These are phyloP conservation scores for Incumbomyces delicatus DNA, from an alignment of 2,329 filamentous ascomycete species.

Conservation along the genomic window DNA sequence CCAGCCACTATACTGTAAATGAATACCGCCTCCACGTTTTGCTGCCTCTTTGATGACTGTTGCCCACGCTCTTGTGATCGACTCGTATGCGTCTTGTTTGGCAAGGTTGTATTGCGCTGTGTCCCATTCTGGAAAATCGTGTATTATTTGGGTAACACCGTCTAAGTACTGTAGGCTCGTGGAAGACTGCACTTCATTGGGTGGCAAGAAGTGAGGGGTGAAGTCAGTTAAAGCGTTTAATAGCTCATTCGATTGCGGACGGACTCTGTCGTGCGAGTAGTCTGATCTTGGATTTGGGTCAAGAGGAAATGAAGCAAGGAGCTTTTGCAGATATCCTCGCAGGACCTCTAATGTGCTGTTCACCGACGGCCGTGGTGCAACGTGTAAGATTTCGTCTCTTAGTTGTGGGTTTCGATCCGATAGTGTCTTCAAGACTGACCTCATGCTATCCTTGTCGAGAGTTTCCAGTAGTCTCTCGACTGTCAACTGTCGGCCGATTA, in stretches of 20 bases:
- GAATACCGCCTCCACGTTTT: constrained; percentile 83
- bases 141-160: constrained; percentile 79
- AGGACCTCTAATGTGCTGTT: constrained; percentile 71
- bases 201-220: constrained; percentile 89
- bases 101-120: constrained; percentile 79
- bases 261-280: constrained; percentile 90
- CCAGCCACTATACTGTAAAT: constrained; percentile 83
- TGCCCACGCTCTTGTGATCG: constrained; percentile 88
- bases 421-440: constrained; percentile 77
- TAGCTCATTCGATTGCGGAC: constrained; percentile 66
- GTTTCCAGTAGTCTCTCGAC: constrained; percentile 83
- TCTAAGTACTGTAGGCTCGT: constrained; percentile 81
- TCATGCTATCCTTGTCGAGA: constrained; percentile 72
- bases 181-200: constrained; percentile 74
- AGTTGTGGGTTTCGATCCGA: constrained; percentile 84
- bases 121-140: constrained; percentile 84
- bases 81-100: constrained; percentile 92
- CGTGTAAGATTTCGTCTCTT: constrained; percentile 69
- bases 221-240: constrained; percentile 88
- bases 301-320: constrained; percentile 73
- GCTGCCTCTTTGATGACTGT: constrained; percentile 82
- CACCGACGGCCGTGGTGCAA: constrained; percentile 80
- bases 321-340: constrained; percentile 65
- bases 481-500: constrained; percentile 56
- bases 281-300: constrained; percentile 77